These are phyloP conservation scores for Furcasterigmium furcatum DNA, from an alignment of 2,329 filamentous ascomycete species.

Conservation along the genomic window DNA sequence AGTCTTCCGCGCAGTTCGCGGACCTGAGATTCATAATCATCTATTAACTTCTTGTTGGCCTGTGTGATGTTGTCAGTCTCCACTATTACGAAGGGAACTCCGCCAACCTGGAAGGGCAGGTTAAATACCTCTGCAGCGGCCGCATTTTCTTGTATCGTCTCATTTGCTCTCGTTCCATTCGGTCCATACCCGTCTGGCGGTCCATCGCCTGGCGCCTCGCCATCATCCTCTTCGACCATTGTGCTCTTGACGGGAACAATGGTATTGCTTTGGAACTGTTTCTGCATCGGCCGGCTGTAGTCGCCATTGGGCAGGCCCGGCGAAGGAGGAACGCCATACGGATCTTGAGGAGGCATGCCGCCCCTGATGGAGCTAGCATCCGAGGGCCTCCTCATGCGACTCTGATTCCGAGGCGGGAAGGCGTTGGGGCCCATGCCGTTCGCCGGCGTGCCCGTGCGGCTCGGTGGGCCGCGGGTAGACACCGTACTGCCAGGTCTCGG, in stretches of 20 bases:
- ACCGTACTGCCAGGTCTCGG: constrained; percentile 68
- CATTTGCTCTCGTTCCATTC: constrained; percentile 17
- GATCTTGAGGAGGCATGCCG: constrained; percentile 34
- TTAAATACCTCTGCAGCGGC: constrained; percentile 35
- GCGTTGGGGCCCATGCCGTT: constrained; percentile 47
- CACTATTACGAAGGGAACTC: constrained; percentile 7
- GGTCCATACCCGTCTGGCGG: constrained; percentile 59
- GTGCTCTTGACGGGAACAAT: constrained; percentile 98
- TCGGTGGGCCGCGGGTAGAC: constrained; percentile 56
- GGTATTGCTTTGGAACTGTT: constrained; percentile 91
- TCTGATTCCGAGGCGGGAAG: constrained; percentile 47
- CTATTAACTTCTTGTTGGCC: constrained; percentile 68
- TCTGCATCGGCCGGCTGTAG: constrained; percentile 74
- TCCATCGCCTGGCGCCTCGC: constrained; percentile 57
- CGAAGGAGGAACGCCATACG: constrained; percentile 55
- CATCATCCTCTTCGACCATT: constrained; percentile 94
- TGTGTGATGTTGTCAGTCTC: constrained; percentile 23
- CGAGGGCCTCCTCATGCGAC: constrained; percentile 54
- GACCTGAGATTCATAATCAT: constrained; percentile 79
- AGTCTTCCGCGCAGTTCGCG: constrained; percentile 72
- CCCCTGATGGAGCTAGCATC: constrained; percentile 60
- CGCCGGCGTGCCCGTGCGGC: constrained; percentile 59
- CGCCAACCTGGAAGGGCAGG: constrained; percentile 1
- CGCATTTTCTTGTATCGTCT: constrained; percentile 22
- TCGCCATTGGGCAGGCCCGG: constrained; percentile 58